Evolutionary conservation across 2,329 filamentous ascomycete species (phyloP), one percentile per base, ranked within the genome.

Genomic region (Colletotrichum tofieldiae): DNA sequence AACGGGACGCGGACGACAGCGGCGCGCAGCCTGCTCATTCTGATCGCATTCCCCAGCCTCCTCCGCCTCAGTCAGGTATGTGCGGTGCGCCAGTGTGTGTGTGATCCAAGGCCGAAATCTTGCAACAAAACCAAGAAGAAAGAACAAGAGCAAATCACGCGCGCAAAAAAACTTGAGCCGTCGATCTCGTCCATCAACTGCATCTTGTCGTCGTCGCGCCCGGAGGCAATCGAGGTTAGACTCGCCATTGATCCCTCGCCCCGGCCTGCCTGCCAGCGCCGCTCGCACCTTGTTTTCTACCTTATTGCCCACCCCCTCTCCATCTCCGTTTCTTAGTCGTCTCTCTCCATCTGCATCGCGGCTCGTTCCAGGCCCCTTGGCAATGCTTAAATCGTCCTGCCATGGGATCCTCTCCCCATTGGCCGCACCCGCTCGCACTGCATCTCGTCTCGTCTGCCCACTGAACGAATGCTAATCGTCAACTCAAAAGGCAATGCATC

Each of bases 1-100:
- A 87, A 77, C 84, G 85, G 75, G 84, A 85, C 73, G 76, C 80
- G 69, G 84, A 87, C 76, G 85, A 87, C 77, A 81, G 77, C 74
- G 82, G 81, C 76, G 78, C 76, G 71, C 83, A 83, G 75, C 76
- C 77, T 74, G 75, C 76, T 59, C 82, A 81, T 71, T 74, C 79
- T 73, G 82, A 83, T 75, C 81, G 82, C 73, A 84, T 84, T 73
- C 83, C 83, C 73, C 85, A 85, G 77, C 84, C 82, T 77, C 81
- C 82, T 73, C 83, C 81, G 71, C 81, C 82, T 73, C 83, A 84
- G 75, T 83, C 84, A 81, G 84, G 85, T 86, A 83, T 79, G 83
- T 72, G n/a, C 67, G 39, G 71, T 73, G 71, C 71, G 71, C 71
- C 56, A 68, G 64, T 63, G 32, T 73, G 60, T 62, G 67, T 75